Conservation (phyloP, 257 asterid genomes). For the Mitragyna speciosa region DNA sequence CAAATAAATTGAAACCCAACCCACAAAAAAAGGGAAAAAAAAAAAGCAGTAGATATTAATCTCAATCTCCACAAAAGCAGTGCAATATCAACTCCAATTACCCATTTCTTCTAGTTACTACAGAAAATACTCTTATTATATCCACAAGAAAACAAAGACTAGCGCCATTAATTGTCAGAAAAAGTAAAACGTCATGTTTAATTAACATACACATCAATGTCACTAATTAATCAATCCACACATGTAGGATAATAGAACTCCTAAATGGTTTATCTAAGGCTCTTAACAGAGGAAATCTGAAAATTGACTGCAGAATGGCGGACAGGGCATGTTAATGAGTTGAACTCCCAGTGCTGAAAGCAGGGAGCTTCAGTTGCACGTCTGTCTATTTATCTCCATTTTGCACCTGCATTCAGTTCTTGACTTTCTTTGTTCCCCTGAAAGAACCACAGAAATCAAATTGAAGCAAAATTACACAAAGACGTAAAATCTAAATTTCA, state of each 20-base stretch:
- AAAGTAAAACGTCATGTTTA: not conserved
- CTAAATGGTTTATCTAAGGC: not conserved
- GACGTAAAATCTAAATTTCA: not conserved
- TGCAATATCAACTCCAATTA: too few relatives aligned
- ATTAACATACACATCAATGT: not conserved
- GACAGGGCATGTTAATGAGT: not conserved
- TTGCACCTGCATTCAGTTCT: conserved; percentile 12
- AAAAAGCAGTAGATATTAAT: too few relatives aligned
- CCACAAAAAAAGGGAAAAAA: too few relatives aligned
- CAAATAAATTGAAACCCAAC: too few relatives aligned
- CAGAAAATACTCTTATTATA: too few relatives aligned
- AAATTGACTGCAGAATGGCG: not conserved
- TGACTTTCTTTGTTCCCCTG: conserved; percentile 19
- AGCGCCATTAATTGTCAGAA: not conserved
- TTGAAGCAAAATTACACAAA: not conserved
- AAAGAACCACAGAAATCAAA: not conserved
- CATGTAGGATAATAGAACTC: not conserved
- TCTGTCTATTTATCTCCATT: not conserved
- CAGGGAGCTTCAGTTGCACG: not conserved
- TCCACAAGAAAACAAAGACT: too few relatives aligned
- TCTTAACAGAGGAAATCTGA: not conserved
- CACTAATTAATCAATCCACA: not conserved
- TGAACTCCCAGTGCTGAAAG: not conserved
- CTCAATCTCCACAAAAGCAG: too few relatives aligned
- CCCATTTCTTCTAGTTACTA: too few relatives aligned